Base-by-base conservation (phyloP, 192 early-diverging fungal species). In the Phycomyces nitens region DNA sequence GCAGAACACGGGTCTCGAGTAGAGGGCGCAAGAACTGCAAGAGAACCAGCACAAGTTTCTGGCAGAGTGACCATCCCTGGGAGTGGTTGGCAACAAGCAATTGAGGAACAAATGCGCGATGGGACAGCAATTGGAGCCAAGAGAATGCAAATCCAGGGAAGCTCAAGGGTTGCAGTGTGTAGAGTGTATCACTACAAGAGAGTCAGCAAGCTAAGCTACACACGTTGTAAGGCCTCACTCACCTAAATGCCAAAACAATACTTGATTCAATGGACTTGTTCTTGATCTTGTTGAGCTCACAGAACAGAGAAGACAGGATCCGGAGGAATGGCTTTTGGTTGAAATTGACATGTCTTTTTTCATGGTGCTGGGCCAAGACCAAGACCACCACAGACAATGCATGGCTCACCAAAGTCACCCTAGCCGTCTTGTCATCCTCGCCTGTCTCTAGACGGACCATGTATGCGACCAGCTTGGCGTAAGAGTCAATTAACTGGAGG, bases 91-190 rank as follows among this genome's bases (percentile, higher is more conserved):
- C 22, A 78, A 72, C 41, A 76, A 93, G 75, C 38, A 97, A 74
- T 49, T 88, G 89, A 24, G 95, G 90, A 88, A 99, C 88, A 59
- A 95, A 92, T 63, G 84, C 84, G 0, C 95, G 83, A 70, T 99
- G 97, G n/a, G 95, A 92, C 24, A 96, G 86, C 57, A 99, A 77
- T 74, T 91, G 89, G n/a, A 97, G 80, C 95, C 97, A 99, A 52
- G 90, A 89, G 68, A 94, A 95, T 27, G 88, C 86, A 73, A 97
- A 97, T 18, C 94, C 94, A 49, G 97, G 94, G 63, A 99, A 86
- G 58, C 86, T 82, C 22, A 82, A 65, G 5, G 97, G 97, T 64
- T 89, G 87, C 43, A 99, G 67, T 1, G 92, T 88, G 65, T 88
- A 80, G 71, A 99, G 86, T 11, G 93, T 87, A 65, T 92, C 87